Evolutionary conservation across 768 basidiomycete species (phyloP), one percentile per base, ranked within the genome.

Genomic region (Hygrophoropsis aurantiaca): DNA sequence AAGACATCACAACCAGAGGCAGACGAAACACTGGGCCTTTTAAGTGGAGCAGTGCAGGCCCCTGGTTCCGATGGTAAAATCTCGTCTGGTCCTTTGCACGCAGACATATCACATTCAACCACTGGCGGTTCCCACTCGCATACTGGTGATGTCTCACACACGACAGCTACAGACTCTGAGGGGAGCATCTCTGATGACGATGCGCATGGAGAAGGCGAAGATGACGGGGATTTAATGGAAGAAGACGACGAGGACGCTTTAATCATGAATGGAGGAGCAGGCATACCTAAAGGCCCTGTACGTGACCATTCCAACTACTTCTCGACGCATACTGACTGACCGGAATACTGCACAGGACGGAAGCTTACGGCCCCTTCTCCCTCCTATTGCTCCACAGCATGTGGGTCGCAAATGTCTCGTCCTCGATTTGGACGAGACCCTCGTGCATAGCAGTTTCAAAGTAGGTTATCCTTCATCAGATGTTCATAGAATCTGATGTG

Each of bases 381-480:
- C 92, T 11, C 89, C 90, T 20, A 74, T 97, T 51, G 72, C 81
- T 3, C 81, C 85, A 10, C 82, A 87, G 15, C 89, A 95, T 57
- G 78, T 71, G 25, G 95, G 95, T 24, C 75, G 93, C 47, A 99
- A 99, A 71, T 98, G 97, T 59, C 79, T 98, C 10, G 94, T 98
- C 35, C 79, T 99, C 20, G 97, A 99, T 70, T 77, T 99, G 33
- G 95, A 99, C 57, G 95, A 99, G 70, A 99, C 97, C 3, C 75
- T 99, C 16, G 85, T 98, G 18, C 95, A 98, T 70, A 93, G 90
- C 61, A 94, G 91, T 66, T 97, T 99, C 82, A 99, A 97, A 83
- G 95, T 95, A 52, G 33, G 72, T 47, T 51, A 11, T 3, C 21
- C 40, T 21, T n/a, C 5, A 2, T 30, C 46, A 30, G 20, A 40